A percentile compares a stretch with the other conserved stretches of the same genome.
These are phyloP conservation scores for Penicillium herquei DNA, from an alignment of 495 filamentous ascomycete genomes.

Conservation along the genomic window DNA sequence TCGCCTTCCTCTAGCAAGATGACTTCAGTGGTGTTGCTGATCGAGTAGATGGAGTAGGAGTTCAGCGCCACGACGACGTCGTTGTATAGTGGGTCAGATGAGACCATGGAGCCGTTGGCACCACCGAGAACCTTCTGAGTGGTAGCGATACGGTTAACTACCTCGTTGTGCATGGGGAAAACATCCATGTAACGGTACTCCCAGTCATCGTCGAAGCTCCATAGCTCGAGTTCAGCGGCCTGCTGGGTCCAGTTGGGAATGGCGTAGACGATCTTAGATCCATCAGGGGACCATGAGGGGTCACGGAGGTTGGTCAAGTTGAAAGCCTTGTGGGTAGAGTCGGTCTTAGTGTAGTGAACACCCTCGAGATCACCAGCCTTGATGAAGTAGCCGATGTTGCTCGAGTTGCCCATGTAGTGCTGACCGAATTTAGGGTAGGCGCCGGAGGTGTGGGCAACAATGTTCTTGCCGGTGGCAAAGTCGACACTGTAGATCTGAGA, in stretches of 20 bases:
- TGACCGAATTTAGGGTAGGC: constrained; percentile 5
- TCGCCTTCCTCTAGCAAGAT: neutral
- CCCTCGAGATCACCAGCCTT: constrained; percentile 6
- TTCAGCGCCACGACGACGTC: neutral
- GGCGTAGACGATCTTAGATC: constrained; percentile 8
- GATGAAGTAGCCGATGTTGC: constrained; percentile 12
- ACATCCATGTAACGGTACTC: constrained; percentile 16
- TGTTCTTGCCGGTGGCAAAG: constrained; percentile 10
- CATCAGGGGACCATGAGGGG: constrained; percentile 14
- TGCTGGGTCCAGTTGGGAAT: constrained; percentile 1
- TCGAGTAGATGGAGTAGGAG: neutral
- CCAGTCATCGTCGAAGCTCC: constrained; percentile 13
- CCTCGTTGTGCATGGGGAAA: constrained; percentile 5
- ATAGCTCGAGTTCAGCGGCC: constrained; percentile 8
- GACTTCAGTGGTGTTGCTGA: neutral
- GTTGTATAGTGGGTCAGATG: neutral
- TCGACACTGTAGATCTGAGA: constrained; percentile 10
- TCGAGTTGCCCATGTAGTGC: constrained; percentile 4
- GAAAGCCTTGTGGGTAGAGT: constrained; percentile 3
- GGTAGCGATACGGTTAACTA: neutral
- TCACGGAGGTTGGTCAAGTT: constrained; percentile 4
- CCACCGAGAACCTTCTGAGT: constrained; percentile 3
- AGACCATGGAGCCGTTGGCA: constrained; percentile 3
- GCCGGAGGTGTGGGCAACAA: constrained; percentile 2
- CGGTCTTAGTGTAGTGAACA: constrained; percentile 10